phyloP scores from a whole-genome alignment of 2,329 filamentous ascomycete genomes.

The Pyricularia grisea region DNA sequence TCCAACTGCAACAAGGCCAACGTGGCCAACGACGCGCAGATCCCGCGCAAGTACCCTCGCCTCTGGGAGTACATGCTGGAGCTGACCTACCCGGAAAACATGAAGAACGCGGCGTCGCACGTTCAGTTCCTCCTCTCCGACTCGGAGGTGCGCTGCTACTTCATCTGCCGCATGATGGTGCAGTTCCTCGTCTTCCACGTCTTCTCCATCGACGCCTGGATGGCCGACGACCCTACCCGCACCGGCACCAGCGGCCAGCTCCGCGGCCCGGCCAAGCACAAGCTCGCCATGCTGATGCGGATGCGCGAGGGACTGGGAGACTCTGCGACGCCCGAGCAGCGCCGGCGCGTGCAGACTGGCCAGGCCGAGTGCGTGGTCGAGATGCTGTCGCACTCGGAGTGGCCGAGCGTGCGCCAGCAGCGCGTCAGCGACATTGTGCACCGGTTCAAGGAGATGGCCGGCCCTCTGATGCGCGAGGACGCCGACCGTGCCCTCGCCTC shows the following conservation, averaged over 20 bases:
- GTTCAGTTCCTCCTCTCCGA: constrained; percentile 22
- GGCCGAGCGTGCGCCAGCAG: constrained; percentile 12
- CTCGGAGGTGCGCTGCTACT: constrained; percentile 19
- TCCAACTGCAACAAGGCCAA: constrained; percentile 7
- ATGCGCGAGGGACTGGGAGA: not conserved
- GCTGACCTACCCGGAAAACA: constrained; percentile 17
- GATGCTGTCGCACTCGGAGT: constrained; percentile 21
- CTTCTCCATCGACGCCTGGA: constrained; percentile 22
- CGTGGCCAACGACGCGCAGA: not conserved
- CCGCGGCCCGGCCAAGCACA: not conserved
- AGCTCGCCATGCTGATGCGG: not conserved
- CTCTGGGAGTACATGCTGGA: constrained; percentile 28
- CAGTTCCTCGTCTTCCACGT: constrained; percentile 25
- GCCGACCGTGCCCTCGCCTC: constrained; percentile 25
- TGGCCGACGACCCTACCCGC: constrained; percentile 7
- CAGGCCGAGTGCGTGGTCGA: constrained; percentile 22
- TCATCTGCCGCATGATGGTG: constrained; percentile 27
- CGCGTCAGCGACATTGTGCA: constrained; percentile 14
- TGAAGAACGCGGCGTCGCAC: constrained; percentile 19
- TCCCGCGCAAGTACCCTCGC: constrained; percentile 7
- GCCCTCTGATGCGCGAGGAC: constrained; percentile 32
- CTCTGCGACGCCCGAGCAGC: not conserved
- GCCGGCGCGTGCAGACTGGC: constrained; percentile 21
- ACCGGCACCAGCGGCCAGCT: not conserved
- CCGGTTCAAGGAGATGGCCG: constrained; percentile 24